A percentile compares a stretch with the other conserved stretches of the same genome.
Evolutionary conservation across 1,139 yeast genomes (phyloP).

Genomic region (Blastobotrys ciferrii): DNA sequence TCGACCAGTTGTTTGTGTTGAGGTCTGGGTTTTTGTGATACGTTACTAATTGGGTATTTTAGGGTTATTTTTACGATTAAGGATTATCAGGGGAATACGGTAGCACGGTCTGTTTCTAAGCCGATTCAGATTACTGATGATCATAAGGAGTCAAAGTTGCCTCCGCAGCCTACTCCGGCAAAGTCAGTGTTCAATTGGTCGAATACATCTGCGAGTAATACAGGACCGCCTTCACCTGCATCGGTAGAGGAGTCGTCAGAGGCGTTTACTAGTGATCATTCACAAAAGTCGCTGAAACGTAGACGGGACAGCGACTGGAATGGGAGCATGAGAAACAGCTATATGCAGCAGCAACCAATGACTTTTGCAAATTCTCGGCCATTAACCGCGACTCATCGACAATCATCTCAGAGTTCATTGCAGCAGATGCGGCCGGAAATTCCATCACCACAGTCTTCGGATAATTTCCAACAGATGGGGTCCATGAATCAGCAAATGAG

Average conservation of each 20-base stretch:
- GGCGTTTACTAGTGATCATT: constrained; percentile 25
- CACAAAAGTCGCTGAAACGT: constrained; percentile 27
- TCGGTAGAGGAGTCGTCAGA: constrained; percentile 30
- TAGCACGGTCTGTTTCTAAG: constrained; percentile 70
- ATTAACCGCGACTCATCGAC: not conserved
- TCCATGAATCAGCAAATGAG: not conserved
- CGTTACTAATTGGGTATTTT: not conserved
- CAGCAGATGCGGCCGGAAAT: constrained; percentile 8
- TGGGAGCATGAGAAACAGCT: constrained; percentile 15
- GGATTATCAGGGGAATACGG: constrained; percentile 55
- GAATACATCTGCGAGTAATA: not conserved
- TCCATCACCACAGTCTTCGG: constrained; percentile 24
- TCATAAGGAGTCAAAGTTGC: constrained; percentile 52
- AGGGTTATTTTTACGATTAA: constrained; percentile 67
- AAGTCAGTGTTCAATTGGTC: not conserved
- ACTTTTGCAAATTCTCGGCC: not conserved
- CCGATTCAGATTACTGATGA: constrained; percentile 91
- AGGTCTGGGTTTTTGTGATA: not conserved
- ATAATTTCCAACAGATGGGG: constrained; percentile 11
- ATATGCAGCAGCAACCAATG: constrained; percentile 6
- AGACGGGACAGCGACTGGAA: constrained; percentile 30
- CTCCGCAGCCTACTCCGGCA: not conserved
- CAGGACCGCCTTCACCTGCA: constrained; percentile 27
- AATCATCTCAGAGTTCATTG: constrained; percentile 1
- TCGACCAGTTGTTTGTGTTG: too few relatives aligned